Evolutionary conservation across 2,329 filamentous ascomycete species (phyloP), one percentile per base, ranked within the genome.

Genomic region (Tympanopsis confertula): DNA sequence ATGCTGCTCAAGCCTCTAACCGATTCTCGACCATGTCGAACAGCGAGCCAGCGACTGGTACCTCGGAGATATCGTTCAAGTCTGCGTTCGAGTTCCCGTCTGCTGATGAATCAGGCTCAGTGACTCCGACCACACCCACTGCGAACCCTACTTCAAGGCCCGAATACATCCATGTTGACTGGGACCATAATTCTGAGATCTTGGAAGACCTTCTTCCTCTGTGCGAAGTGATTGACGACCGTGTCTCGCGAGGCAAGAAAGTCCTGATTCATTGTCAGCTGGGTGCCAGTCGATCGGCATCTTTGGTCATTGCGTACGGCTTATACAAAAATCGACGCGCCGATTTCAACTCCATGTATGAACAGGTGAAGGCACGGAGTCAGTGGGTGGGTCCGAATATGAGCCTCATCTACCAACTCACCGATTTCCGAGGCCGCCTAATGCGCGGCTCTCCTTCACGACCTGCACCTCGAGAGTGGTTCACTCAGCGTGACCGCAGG

Each of bases 361-460:
- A 76, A 52, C 61, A 66, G 29, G 74, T 79, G 20, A 80, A 80
- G 56, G 66, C 63, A 47, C 65, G 71, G 42, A 80, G 75, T 58
- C 72, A 71, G 50, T 80, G 75, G 75, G 78, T 80, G 33, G 74
- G 75, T 2, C 75, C 75, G 1, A 80, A 80, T 51, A 80, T 80
- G 75, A 78, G 76, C 45, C 58, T 80, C 39, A 80, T 80, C 50
- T 80, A 80, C 63, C 75, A 80, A 49, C 60, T 80, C 35, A 76
- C 76, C 20, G 75, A 80, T 51, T 80, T 79, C 50, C 65, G 74
- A 38, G 51, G 56, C 13, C 57, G 57, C 30, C 44, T 65, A 24
- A 39, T 55, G 40, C 50, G 58, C 36, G 49, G 51, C 19, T 47
- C 48, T 10, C 43, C 49, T 2, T 54, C 22, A n/a, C 7, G n/a